phyloP scores from a whole-genome alignment of 148 eudicot genomes.

The Dianthus caryophyllus region DNA sequence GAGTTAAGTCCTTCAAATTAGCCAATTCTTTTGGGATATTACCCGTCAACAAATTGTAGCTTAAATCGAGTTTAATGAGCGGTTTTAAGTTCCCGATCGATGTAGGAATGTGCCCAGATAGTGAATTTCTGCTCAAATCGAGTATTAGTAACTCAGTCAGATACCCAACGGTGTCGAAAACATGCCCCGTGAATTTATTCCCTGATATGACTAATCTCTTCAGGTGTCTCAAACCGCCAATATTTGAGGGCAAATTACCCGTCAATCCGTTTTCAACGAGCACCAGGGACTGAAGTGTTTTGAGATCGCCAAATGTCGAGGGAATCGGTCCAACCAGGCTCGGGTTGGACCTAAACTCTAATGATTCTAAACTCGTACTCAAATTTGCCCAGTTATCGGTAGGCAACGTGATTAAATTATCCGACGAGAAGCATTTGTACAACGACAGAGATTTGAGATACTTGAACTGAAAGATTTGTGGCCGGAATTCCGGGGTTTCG shows the following conservation, averaged over 20 bases:
- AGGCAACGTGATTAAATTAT: slow-evolving; percentile 42
- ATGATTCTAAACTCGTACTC: slow-evolving; percentile 44
- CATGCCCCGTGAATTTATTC: slow-evolving; percentile 44
- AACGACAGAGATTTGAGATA: slow-evolving; percentile 71
- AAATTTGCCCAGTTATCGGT: slow-evolving; percentile 45
- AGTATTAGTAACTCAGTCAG: slow-evolving; percentile 61
- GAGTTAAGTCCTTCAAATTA: slow-evolving; percentile 52
- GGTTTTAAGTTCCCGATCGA: slow-evolving; percentile 54
- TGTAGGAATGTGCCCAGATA: slow-evolving; percentile 57
- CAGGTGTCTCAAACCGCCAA: slow-evolving; percentile 54
- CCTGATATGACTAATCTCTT: slow-evolving; percentile 59
- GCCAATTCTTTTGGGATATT: slow-evolving; percentile 45
- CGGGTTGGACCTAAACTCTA: slow-evolving; percentile 76
- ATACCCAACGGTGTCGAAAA: slow-evolving; percentile 48
- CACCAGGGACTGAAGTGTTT: slow-evolving; percentile 64
- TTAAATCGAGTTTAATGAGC: slow-evolving; percentile 78
- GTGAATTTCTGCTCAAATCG: slow-evolving; percentile 65
- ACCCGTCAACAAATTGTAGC: slow-evolving; percentile 60
- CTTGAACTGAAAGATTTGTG: slow-evolving; percentile 50
- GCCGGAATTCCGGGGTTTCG: slow-evolving; percentile 44
- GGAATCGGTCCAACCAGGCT: slow-evolving; percentile 63
- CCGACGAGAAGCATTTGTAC: slow-evolving; percentile 56
- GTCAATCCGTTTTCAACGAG: slow-evolving; percentile 55
- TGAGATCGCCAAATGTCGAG: slow-evolving; percentile 40
- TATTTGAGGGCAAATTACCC: slow-evolving; percentile 48